Percentiles rank a stretch among this genome's conserved stretches.
Conservation (phyloP, 257 asterid species). For the Penstemon newberryi region DNA sequence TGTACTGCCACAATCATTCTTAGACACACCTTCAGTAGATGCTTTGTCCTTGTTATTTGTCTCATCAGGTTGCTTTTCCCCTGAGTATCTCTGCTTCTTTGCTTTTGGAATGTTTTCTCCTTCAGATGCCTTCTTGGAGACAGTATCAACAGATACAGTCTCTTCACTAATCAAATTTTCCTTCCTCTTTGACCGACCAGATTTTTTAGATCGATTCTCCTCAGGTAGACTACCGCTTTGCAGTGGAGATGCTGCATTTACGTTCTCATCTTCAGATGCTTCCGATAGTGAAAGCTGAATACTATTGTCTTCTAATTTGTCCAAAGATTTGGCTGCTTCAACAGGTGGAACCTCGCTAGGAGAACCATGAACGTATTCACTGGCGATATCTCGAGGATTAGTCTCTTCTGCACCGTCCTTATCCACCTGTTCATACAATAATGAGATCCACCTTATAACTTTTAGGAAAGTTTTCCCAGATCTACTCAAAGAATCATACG, state of each 20-base stretch:
- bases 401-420: slow-evolving; percentile 47
- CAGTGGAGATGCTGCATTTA: slow-evolving; percentile 47
- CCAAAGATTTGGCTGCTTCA: slow-evolving; percentile 43
- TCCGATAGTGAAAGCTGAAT: slow-evolving; percentile 44
- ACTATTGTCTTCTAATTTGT: slow-evolving; percentile 38
- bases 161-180: slow-evolving; percentile 43
- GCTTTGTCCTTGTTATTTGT: slow-evolving; percentile 43
- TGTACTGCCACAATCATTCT: slow-evolving; percentile 43
- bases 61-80: slow-evolving; percentile 30
- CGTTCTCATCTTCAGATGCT: slow-evolving; percentile 50
- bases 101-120: slow-evolving; percentile 37
- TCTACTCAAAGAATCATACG: slow-evolving; percentile 4
- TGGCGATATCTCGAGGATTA: slow-evolving; percentile 32
- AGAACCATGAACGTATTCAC: slow-evolving; percentile 42
- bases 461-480: slow-evolving; percentile 20
- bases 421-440: slow-evolving; percentile 52
- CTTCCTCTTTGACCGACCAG: slow-evolving; percentile 38
- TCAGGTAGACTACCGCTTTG: slow-evolving; percentile 49
- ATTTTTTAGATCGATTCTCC: slow-evolving; percentile 41
- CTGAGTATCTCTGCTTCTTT: slow-evolving; percentile 31
- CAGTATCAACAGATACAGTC: slow-evolving; percentile 22
- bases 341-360: slow-evolving; percentile 38
- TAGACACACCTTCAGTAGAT: slow-evolving; percentile 38
- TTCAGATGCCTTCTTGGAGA: slow-evolving; percentile 38
- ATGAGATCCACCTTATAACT: slow-evolving; percentile 19